phyloP scores from a whole-genome alignment of 257 asterid genomes.

The Lavandula angustifolia region DNA sequence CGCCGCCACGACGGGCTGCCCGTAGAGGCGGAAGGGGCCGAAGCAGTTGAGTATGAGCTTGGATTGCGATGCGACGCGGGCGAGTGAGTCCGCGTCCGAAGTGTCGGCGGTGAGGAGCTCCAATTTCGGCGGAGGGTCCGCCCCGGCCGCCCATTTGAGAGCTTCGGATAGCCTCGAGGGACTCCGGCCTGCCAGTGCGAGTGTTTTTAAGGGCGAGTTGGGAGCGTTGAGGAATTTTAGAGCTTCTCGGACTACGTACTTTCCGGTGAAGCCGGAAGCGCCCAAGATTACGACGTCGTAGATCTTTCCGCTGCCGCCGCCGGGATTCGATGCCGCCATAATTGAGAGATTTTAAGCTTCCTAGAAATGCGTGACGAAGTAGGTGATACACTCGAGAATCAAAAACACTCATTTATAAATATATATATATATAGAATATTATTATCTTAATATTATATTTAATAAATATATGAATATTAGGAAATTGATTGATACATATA shows the following conservation, averaged over 20 bases:
- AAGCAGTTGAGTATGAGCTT: slow-evolving; percentile 70
- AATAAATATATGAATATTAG: no score
- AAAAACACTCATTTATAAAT: no score
- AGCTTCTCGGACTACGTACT: slow-evolving; percentile 79
- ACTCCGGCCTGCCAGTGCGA: slow-evolving; percentile 86
- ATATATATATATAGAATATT: no score
- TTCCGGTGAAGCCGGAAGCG: slow-evolving; percentile 93
- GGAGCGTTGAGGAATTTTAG: slow-evolving; percentile 75
- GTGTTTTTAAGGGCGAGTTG: slow-evolving; percentile 60
- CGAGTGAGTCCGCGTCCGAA: slow-evolving; percentile 60
- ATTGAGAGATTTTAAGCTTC: not conserved
- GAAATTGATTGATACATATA: no score
- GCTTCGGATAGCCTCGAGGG: slow-evolving; percentile 57
- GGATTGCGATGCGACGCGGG: slow-evolving; percentile 58
- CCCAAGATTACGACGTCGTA: slow-evolving; percentile 73
- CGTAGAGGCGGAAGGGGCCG: slow-evolving; percentile 82
- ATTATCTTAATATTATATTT: no score
- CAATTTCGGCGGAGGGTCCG: slow-evolving; percentile 52
- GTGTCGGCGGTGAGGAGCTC: slow-evolving; percentile 76
- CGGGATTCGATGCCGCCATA: slow-evolving; percentile 36
- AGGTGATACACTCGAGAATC: no score
- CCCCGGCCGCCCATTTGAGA: slow-evolving; percentile 71
- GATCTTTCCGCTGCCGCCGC: slow-evolving; percentile 17
- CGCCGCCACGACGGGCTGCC: slow-evolving; percentile 81
- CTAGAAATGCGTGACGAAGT: slow-evolving; percentile 19